Evolutionary conservation across 2,329 filamentous ascomycete species (phyloP).

Genomic region (Plenodomus lindquistii): DNA sequence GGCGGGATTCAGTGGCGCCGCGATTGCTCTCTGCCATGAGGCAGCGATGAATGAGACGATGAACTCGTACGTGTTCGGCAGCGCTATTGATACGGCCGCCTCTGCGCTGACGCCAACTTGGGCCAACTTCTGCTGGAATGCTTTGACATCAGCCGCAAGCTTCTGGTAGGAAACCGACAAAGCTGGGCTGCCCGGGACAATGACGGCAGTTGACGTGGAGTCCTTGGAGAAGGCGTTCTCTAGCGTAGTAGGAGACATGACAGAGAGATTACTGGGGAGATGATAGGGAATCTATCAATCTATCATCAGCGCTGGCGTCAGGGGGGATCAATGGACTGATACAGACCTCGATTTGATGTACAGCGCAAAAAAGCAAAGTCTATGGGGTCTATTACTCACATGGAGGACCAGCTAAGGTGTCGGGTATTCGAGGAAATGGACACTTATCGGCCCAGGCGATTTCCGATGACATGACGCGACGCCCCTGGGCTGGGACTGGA

Average conservation of each 20-base stretch:
- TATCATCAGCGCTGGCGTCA: conserved; percentile 5
- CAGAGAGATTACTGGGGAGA: conserved; percentile 10
- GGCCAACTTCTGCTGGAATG: conserved; percentile 79
- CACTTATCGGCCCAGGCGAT: conserved; percentile 8
- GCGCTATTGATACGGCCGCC: conserved; percentile 78
- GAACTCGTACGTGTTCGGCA: conserved; percentile 85
- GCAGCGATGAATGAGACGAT: conserved; percentile 85
- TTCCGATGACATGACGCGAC: conserved; percentile 16
- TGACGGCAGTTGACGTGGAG: conserved; percentile 65
- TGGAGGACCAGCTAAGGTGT: conserved; percentile 24
- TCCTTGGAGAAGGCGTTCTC: conserved; percentile 59
- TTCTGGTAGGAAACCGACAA: conserved; percentile 72
- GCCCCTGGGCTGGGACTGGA: conserved; percentile 1
- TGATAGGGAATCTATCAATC: conserved; percentile 14
- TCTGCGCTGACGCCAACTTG: conserved; percentile 70
- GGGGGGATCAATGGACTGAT: neutral
- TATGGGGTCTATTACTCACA: conserved; percentile 8
- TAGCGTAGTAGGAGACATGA: conserved; percentile 62
- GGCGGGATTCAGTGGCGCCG: conserved; percentile 82
- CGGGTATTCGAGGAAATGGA: conserved; percentile 5
- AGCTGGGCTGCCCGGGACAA: conserved; percentile 70
- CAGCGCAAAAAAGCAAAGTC: conserved; percentile 12
- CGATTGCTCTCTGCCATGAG: conserved; percentile 81
- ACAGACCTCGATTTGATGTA: conserved; percentile 8
- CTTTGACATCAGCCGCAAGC: conserved; percentile 66